Evolutionary conservation across 2,329 filamentous ascomycete genomes (phyloP).

Genomic region (Lojkania enalia): DNA sequence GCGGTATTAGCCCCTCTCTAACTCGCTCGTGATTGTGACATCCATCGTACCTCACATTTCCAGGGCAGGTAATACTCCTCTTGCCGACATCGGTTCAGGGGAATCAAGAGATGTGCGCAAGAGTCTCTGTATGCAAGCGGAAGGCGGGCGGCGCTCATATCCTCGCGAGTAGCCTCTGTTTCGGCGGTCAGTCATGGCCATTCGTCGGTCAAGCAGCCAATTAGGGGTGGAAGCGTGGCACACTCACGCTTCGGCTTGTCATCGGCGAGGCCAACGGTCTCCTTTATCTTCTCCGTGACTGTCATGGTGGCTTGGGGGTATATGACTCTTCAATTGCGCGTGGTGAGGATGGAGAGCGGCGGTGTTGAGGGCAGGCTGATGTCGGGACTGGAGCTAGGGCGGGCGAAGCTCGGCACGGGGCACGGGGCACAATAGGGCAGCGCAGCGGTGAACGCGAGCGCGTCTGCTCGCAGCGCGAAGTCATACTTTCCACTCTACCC

Average conservation of each 20-base stretch:
- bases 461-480: constrained; percentile 18
- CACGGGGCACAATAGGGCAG: neutral
- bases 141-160: constrained; percentile 89
- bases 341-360: constrained; percentile 10
- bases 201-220: constrained; percentile 26
- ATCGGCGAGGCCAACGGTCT: constrained; percentile 51
- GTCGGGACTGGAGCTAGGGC: constrained; percentile 11
- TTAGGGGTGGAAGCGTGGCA: constrained; percentile 21
- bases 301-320: constrained; percentile 40
- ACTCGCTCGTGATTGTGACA: constrained; percentile 1
- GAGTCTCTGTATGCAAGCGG: constrained; percentile 92
- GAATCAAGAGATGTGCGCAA: constrained; percentile 92
- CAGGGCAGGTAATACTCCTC: constrained; percentile 93
- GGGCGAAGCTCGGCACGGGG: neutral
- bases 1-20: constrained; percentile 20
- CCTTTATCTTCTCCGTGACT: constrained; percentile 51
- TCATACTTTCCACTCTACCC: constrained; percentile 16
- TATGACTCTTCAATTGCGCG: constrained; percentile 27
- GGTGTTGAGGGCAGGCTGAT: neutral
- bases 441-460: constrained; percentile 3
- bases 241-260: constrained; percentile 38
- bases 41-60: constrained; percentile 84
- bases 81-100: constrained; percentile 90
- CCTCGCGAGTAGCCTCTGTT: constrained; percentile 78
- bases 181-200: constrained; percentile 30